Percentiles rank a stretch among this genome's conserved stretches.
These are phyloP conservation scores for Mollisia scopiformis DNA, from an alignment of 2,329 filamentous ascomycete species.

Conservation along the genomic window DNA sequence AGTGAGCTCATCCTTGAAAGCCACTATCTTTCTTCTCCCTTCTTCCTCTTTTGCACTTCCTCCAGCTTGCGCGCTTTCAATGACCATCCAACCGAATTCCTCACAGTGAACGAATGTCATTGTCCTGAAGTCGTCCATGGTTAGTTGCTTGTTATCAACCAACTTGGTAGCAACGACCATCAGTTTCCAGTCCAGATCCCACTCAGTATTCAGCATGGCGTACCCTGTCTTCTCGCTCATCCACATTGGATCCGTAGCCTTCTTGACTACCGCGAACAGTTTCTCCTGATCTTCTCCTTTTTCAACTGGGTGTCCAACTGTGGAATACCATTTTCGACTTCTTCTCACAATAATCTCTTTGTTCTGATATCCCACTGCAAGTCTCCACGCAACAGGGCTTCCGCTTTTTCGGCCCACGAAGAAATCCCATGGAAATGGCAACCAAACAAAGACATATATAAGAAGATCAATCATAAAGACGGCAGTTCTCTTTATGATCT, in stretches of 20 bases:
- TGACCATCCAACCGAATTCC: constrained; percentile 71
- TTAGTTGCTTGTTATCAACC: constrained; percentile 62
- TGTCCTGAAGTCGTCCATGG: constrained; percentile 69
- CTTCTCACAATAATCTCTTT: constrained; percentile 81
- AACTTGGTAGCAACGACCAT: constrained; percentile 77
- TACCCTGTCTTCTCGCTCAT: constrained; percentile 84
- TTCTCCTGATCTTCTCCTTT: constrained; percentile 55
- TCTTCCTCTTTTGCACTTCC: constrained; percentile 59
- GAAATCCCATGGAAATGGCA: constrained; percentile 74
- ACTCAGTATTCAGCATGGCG: constrained; percentile 80
- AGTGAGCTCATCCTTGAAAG: constrained; percentile 76
- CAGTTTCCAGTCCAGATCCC: constrained; percentile 82
- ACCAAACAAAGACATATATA: constrained; percentile 66
- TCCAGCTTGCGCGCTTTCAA: constrained; percentile 59
- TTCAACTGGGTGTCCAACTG: constrained; percentile 42
- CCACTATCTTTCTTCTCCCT: constrained; percentile 73
- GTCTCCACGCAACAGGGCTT: constrained; percentile 74
- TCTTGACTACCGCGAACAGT: constrained; percentile 63
- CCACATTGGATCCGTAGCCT: constrained; percentile 69
- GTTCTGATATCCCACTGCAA: constrained; percentile 73
- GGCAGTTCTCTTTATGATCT: constrained; percentile 53
- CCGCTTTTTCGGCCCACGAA: constrained; percentile 59
- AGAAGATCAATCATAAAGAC: constrained; percentile 77
- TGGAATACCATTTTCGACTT: constrained; percentile 72
- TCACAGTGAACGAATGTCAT: constrained; percentile 71